Conservation (phyloP, 805 yeast species). For the Nakazawaea laoshanensis region DNA sequence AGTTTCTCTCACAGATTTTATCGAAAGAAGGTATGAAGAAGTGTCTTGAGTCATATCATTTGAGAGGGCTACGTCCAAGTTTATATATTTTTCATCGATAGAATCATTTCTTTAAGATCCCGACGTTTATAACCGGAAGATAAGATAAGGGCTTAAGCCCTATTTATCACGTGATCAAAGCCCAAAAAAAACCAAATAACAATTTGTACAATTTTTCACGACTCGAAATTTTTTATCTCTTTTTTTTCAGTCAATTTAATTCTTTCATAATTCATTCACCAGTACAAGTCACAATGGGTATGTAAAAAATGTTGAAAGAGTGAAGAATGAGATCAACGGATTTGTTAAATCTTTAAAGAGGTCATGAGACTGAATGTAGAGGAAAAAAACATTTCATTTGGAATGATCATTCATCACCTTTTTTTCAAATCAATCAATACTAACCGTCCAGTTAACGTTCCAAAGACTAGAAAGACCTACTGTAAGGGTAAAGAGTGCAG, state of each 20-base stretch:
- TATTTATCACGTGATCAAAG: too few relatives aligned
- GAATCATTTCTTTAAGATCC: background rate
- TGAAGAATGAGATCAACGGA: background rate
- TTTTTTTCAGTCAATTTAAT: too few relatives aligned
- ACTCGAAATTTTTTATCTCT: background rate
- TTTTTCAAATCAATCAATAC: background rate
- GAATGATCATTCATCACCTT: background rate
- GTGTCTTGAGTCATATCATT: conserved; percentile 8
- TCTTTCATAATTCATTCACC: background rate
- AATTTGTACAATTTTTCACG: too few relatives aligned
- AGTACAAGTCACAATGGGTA: conserved; percentile 11
- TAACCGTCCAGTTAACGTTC: conserved; percentile 81
- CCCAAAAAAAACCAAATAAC: too few relatives aligned
- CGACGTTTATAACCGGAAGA: too few relatives aligned
- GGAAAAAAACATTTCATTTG: too few relatives aligned
- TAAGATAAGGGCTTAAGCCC: too few relatives aligned
- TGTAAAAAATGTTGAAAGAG: conserved; percentile 1
- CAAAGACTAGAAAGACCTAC: conserved; percentile 99
- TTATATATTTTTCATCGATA: background rate
- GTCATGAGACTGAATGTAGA: background rate
- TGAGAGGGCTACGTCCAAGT: background rate
- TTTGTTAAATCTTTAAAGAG: background rate
- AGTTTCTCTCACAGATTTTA: conserved; percentile 48
- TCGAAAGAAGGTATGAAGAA: conserved; percentile 31
- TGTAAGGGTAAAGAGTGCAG: conserved; percentile 99